Evolutionary conservation across 139 green algal genomes (phyloP).

Genomic region (Zygnema cylindricum): DNA sequence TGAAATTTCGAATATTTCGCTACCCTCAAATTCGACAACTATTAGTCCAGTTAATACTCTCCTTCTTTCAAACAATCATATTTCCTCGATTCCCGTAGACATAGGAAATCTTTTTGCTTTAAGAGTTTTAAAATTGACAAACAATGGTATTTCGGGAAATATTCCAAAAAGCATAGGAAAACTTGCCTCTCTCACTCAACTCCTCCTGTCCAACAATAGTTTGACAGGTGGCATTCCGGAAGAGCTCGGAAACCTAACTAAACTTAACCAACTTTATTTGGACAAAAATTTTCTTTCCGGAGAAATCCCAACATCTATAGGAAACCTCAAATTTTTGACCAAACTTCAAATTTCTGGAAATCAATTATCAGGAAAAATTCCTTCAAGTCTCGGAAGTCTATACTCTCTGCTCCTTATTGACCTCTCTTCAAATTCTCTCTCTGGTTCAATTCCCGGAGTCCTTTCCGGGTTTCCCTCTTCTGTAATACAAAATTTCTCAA

Average conservation of each 20-base stretch:
- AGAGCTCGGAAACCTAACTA: neutral
- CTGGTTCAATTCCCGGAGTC: neutral
- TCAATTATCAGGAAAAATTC: constrained; percentile 10
- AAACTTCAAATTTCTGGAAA: neutral
- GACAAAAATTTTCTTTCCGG: neutral
- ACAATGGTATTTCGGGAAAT: neutral
- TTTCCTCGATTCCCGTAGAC: neutral
- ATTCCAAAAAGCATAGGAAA: neutral
- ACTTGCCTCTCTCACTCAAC: neutral
- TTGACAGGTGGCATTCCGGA: constrained; percentile 7
- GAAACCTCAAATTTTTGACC: neutral
- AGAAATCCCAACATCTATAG: constrained; percentile 5
- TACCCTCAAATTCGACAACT: neutral
- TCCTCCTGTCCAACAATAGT: neutral
- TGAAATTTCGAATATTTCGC: neutral
- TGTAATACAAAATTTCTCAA: neutral
- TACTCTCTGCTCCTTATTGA: neutral
- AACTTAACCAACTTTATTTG: neutral
- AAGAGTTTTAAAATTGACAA: neutral
- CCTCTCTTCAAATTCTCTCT: constrained; percentile 20
- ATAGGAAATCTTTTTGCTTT: neutral
- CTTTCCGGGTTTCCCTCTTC: constrained; percentile 1
- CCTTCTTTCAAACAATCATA: neutral
- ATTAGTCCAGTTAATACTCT: neutral
- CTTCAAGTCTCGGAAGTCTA: constrained; percentile 10